phyloP scores from a whole-genome alignment of 169 alveolate species.

The Prorocentrum cordatum region DNA sequence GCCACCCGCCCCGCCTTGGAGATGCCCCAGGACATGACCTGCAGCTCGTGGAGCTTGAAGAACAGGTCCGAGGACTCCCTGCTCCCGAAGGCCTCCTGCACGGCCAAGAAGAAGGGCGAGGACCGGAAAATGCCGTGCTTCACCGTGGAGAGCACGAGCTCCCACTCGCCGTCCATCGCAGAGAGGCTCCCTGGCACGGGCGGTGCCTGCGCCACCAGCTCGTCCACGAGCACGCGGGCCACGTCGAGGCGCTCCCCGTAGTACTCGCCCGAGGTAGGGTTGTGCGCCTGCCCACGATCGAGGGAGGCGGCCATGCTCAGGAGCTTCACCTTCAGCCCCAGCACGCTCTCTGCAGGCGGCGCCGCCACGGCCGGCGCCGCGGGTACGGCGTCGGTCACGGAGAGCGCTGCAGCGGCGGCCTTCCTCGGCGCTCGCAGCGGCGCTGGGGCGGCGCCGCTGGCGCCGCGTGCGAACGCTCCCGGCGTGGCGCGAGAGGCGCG shows the following conservation, averaged over 20 bases:
- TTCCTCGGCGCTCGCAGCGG: too few relatives aligned
- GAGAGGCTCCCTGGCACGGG: background rate
- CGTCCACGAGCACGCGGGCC: conserved; percentile 13
- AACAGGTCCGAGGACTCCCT: conserved; percentile 11
- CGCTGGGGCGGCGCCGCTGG: too few relatives aligned
- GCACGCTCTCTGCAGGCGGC: background rate
- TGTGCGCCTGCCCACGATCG: conserved; percentile 34
- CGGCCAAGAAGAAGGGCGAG: conserved; percentile 53
- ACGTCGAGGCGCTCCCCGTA: conserved; percentile 40
- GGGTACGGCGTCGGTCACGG: too few relatives aligned
- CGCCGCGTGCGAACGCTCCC: too few relatives aligned
- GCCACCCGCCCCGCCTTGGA: conserved; percentile 34
- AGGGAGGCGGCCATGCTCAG: conserved; percentile 34
- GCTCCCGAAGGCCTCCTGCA: conserved; percentile 13
- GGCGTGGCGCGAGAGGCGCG: too few relatives aligned
- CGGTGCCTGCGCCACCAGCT: background rate
- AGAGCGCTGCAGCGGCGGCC: too few relatives aligned
- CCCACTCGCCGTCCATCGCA: conserved; percentile 1
- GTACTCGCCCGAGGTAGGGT: conserved; percentile 36
- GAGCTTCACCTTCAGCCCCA: background rate
- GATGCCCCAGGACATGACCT: conserved; percentile 48
- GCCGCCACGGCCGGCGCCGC: too few relatives aligned
- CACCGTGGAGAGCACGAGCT: conserved; percentile 18
- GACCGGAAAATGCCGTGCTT: conserved; percentile 41
- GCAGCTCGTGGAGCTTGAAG: conserved; percentile 50